These are phyloP conservation scores for Paraleonurus japonicus DNA, from an alignment of 257 asterid species.

Conservation along the genomic window DNA sequence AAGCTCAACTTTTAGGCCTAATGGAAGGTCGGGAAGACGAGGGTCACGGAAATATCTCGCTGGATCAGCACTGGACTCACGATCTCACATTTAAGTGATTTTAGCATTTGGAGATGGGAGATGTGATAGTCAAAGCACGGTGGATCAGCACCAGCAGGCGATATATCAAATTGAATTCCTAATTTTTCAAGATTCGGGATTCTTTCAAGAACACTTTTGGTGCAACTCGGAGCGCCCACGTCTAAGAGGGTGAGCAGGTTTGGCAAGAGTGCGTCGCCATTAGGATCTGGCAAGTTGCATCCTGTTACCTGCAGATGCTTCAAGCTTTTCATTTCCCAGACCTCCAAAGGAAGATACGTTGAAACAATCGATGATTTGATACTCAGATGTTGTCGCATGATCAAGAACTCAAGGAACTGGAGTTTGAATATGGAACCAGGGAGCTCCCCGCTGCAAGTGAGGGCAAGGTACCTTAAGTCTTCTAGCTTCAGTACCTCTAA, in stretches of 20 bases:
- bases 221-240: background rate
- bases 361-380: background rate
- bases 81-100: constrained; percentile 9
- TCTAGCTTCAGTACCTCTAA: background rate
- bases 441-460: background rate
- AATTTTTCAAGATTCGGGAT: constrained; percentile 3
- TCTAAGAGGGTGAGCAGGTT: constrained; percentile 4
- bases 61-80: background rate
- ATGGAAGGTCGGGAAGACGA: background rate
- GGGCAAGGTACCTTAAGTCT: constrained; percentile 18
- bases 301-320: constrained; percentile 14
- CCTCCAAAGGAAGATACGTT: background rate
- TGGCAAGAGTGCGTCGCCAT: background rate
- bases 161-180: constrained; percentile 7
- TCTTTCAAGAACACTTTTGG: background rate
- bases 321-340: constrained; percentile 25
- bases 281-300: background rate
- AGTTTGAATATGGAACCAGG: background rate
- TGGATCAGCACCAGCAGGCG: background rate
- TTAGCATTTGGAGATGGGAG: background rate
- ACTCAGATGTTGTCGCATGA: background rate
- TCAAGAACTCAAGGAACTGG: constrained; percentile 11
- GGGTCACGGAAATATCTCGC: background rate
- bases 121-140: background rate
- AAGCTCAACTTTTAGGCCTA: constrained; percentile 1